A percentile compares a stretch with the other conserved stretches of the same genome.
Evolutionary conservation across 2,329 filamentous ascomycete species (phyloP).

Genomic region (Trichoderma atroviride): DNA sequence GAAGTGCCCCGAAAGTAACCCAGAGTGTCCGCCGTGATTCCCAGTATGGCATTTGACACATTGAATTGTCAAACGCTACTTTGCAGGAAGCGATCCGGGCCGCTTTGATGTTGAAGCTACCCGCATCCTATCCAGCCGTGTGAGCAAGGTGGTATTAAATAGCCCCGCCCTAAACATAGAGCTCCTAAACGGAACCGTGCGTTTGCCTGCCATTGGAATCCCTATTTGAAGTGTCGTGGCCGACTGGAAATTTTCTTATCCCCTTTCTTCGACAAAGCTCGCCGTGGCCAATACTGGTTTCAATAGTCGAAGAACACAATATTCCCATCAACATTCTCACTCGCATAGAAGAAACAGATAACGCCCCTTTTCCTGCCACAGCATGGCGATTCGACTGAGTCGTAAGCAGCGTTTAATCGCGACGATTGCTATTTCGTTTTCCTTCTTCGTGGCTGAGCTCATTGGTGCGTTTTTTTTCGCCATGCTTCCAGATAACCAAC

Average conservation of each 20-base stretch:
- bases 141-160: slow-evolving; percentile 1
- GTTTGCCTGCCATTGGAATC: neutral
- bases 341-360: neutral
- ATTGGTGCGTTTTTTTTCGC: slow-evolving; percentile 40
- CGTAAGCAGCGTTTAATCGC: slow-evolving; percentile 50
- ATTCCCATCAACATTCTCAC: neutral
- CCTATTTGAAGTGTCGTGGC: neutral
- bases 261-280: slow-evolving; percentile 12
- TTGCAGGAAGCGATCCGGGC: neutral
- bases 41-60: neutral
- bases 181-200: neutral
- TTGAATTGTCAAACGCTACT: neutral
- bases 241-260: neutral
- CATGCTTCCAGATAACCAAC: neutral
- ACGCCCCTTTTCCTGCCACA: neutral
- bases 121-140: slow-evolving; percentile 8
- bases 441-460: slow-evolving; percentile 57
- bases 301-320: neutral
- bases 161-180: slow-evolving; percentile 17
- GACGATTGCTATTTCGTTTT: slow-evolving; percentile 53
- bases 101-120: neutral
- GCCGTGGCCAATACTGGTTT: neutral
- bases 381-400: slow-evolving; percentile 30
- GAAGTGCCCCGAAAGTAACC: neutral
- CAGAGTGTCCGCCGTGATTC: neutral